Evolutionary conservation across 805 yeast species (phyloP), one percentile per base, ranked within the genome.

Genomic region (Cyberlindnera subsufficiens): DNA sequence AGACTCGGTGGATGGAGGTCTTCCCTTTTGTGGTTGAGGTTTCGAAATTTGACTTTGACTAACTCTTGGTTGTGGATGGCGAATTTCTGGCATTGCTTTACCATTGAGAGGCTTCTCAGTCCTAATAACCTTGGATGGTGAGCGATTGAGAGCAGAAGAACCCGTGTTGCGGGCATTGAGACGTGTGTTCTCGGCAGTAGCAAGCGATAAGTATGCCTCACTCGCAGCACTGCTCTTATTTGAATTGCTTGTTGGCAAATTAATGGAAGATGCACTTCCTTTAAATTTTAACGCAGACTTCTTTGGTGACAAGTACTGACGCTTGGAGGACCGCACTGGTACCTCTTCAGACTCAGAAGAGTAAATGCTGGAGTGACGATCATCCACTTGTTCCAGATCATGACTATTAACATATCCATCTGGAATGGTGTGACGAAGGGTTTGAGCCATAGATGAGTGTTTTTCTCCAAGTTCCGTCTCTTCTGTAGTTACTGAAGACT

Each of bases 121-220:
- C 38, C 29, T 29, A 15, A 27, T 16, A 43, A 33, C 32, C 44
- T 38, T 33, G 17, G 35, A 16, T 27, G 36, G 9, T 37, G 33
- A 22, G 9, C 38, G 40, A 13, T 30, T 8, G 30, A 32, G 19
- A 6, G 34, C 29, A 7, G 39, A 9, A 8, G 42, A 7, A 4
- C 14, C 13, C 5, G 33, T 30, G 10, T 37, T 37, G 55, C 78
- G 58, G 46, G 91, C 83, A 61, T 85, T 85, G 43, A 82, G 57
- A 45, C 89, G 70, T 0, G 93, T 85, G 59, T 85, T 85, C 55
- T 84, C 89, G 1, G 90, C 90, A 0, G 93, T 85, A 1, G 90
- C 73, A 42, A 82, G 61, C 0, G 86, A 79, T 35, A 82, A 56
- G 52, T 82, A 82, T 0, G 86, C 88, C 45, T 72, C 74, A 22